phyloP scores from a whole-genome alignment of 2,329 filamentous ascomycete species.

The Phaeophleospora eucalypticola region DNA sequence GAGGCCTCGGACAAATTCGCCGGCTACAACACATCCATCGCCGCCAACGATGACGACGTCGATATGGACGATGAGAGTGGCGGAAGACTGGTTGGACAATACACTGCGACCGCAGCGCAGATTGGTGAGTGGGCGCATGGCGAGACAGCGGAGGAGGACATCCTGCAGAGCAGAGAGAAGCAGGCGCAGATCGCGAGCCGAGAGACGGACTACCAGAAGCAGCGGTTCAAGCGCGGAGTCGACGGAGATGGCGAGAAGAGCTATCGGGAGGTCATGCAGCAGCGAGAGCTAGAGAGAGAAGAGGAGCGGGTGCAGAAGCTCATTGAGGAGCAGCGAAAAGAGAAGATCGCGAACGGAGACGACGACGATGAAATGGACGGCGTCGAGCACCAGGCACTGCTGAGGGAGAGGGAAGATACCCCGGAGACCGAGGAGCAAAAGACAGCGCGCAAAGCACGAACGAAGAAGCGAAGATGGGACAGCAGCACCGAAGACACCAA shows the following conservation, averaged over 20 bases:
- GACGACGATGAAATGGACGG: conserved; percentile 61
- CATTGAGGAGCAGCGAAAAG: conserved; percentile 72
- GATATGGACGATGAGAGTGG: conserved; percentile 63
- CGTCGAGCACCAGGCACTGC: conserved; percentile 62
- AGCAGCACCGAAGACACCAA: conserved; percentile 34
- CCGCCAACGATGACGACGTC: conserved; percentile 73
- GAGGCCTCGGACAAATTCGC: conserved; percentile 70
- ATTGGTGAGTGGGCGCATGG: conserved; percentile 92
- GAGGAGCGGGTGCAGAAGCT: conserved; percentile 79
- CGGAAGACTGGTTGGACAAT: conserved; percentile 78
- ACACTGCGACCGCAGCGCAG: conserved; percentile 86
- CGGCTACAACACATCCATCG: conserved; percentile 87
- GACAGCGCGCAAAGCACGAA: conserved; percentile 82
- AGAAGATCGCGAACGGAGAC: conserved; percentile 65
- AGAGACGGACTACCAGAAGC: conserved; percentile 97
- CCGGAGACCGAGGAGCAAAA: conserved; percentile 51
- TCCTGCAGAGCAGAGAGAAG: conserved; percentile 79
- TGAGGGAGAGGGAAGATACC: conserved; percentile 54
- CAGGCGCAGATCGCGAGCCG: conserved; percentile 86
- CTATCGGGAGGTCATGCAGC: conserved; percentile 87
- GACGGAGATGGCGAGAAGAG: conserved; percentile 68
- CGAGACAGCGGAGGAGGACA: conserved; percentile 88
- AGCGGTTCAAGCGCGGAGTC: conserved; percentile 80
- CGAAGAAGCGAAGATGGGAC: conserved; percentile 63
- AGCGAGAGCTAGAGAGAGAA: conserved; percentile 85